Evolutionary conservation across 257 asterid species (phyloP), one percentile per base, ranked within the genome.

Genomic region (Schizonepeta tenuifolia): DNA sequence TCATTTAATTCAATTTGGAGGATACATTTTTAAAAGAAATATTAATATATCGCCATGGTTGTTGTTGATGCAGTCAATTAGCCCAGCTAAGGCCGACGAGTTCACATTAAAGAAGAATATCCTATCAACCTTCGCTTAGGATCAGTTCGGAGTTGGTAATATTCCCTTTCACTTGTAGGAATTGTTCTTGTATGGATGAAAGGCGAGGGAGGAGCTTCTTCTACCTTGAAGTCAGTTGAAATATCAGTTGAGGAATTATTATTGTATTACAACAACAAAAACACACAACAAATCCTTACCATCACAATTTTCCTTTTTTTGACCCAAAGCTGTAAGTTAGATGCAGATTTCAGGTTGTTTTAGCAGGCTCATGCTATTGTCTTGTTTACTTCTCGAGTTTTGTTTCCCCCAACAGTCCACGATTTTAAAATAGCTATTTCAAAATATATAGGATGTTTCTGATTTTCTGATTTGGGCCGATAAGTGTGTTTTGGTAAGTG

Each of bases 81-180:
- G 84, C 75, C 70, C 89, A 57, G 63, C 86, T 0, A 93, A 93
- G 89, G 92, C 89, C 10, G 98, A 93, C 56, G 98, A 93, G 71
- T 89, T 93, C 80, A 76, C 86, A 33, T 79, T 93, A 77, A 93
- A 93, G 92, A 93, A 86, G 96, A 93, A 93, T 70, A 90, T 93
- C 65, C 80, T 93, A 21, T 80, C 86, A 11, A 76, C 89, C 49
- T 93, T 89, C 72, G 84, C 79, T 69, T 81, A 77, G 68, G 84
- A 75, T 68, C 83, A 67, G 69, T 69, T 43, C 13, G 50, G 60
- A 36, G 70, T 69, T 22, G 78, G 51, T 26, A 49, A 46, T 6
- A 24, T 2, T 68, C 72, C 9, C 33, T 67, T 57, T n/a, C 65
- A 69, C 70, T 54, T 65, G 13, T 15, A 55, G 36, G 28, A 66